Conservation (phyloP, 345 rosid species). For the Gossypium herbaceum region DNA sequence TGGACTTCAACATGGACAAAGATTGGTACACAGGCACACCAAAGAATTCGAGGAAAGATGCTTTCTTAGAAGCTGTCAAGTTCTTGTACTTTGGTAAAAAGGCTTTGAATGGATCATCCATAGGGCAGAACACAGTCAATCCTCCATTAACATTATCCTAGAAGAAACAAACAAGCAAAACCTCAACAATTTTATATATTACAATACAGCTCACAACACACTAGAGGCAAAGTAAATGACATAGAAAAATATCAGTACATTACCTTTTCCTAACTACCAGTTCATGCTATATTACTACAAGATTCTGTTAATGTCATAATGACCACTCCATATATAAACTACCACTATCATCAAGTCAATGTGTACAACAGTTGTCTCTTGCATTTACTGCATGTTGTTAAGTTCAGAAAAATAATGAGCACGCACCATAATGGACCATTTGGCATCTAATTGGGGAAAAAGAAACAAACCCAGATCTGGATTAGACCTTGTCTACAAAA, state of each 20-base stretch:
- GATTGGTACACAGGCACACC: constrained; percentile 77
- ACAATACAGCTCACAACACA: background rate
- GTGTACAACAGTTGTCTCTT: background rate
- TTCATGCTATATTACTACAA: background rate
- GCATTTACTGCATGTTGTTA: background rate
- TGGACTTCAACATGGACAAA: constrained; percentile 68
- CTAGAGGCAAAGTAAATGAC: background rate
- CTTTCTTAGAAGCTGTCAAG: constrained; percentile 63
- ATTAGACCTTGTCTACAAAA: constrained; percentile 4
- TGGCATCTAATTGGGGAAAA: background rate
- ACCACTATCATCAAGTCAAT: background rate
- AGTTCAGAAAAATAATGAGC: background rate
- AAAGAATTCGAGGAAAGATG: constrained; percentile 65
- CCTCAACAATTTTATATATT: background rate
- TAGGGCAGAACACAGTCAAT: constrained; percentile 93
- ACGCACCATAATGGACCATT: background rate
- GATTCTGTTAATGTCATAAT: background rate
- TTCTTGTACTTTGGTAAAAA: constrained; percentile 78
- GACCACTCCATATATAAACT: background rate
- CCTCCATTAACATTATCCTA: constrained; percentile 82
- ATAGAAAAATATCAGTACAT: background rate
- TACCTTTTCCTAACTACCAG: no score
- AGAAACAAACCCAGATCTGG: constrained; percentile 10
- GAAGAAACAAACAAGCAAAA: background rate
- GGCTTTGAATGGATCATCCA: constrained; percentile 77